phyloP scores from a whole-genome alignment of 2,329 filamentous ascomycete species.

The Fusarium caatingaense region DNA sequence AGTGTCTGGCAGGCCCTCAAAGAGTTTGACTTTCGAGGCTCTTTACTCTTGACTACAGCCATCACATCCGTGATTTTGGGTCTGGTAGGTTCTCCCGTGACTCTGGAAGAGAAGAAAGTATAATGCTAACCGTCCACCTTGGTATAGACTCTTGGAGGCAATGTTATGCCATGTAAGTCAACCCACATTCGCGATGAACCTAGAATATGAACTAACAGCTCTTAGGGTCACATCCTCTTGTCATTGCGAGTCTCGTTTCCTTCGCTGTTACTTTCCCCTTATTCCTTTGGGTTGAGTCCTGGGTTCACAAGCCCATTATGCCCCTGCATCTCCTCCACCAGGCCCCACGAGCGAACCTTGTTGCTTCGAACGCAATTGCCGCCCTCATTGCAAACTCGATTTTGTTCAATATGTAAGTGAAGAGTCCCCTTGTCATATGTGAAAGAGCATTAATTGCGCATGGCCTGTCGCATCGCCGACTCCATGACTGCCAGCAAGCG shows the following conservation, averaged over 20 bases:
- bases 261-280: conserved; percentile 61
- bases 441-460: conserved; percentile 2
- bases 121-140: conserved; percentile 9
- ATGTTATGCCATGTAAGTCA: conserved; percentile 67
- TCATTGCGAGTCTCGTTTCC: conserved; percentile 62
- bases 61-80: conserved; percentile 70
- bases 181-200: no score
- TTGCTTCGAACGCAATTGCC: conserved; percentile 66
- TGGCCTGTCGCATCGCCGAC: neutral
- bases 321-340: conserved; percentile 64
- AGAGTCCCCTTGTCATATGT: neutral
- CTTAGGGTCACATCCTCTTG: conserved; percentile 67
- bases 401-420: conserved; percentile 66
- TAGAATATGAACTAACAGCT: conserved; percentile 9
- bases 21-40: conserved; percentile 68
- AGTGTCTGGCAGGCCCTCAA: conserved; percentile 61
- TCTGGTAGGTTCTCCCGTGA: conserved; percentile 56
- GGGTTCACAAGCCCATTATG: conserved; percentile 67
- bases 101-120: neutral
- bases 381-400: conserved; percentile 66
- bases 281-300: conserved; percentile 65
- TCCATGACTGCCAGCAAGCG: neutral
- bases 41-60: conserved; percentile 62
- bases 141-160: conserved; percentile 69
- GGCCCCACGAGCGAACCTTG: conserved; percentile 66